Base-by-base conservation (phyloP, 164 flowering plant genomes). In the Pachysandra terminalis region DNA sequence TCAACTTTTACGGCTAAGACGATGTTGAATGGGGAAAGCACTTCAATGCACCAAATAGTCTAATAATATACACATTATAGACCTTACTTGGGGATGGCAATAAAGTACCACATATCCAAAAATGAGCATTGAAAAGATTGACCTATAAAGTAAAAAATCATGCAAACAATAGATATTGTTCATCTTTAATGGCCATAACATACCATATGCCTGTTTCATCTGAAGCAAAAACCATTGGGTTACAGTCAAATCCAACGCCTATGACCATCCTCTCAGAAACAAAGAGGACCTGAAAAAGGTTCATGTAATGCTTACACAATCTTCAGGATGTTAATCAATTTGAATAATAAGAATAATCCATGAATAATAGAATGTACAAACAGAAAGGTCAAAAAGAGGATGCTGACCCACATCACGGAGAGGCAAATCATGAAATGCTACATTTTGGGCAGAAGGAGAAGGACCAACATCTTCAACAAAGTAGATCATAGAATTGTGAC, bases 381-480 rank as follows among this genome's bases (percentile, higher is more conserved):
- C 28, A 19, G 19, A 61, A 41, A 67, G 25, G 67, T 53, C 63
- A 81, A 73, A 82, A 83, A 86, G 81, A 78, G 91, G 88, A 93
- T 86, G 93, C 97, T 93, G 96, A 96, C 99, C 99, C 98, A 96
- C 99, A 93, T 96, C 99, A 87, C 97, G 93, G 62, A 96, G 98
- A 68, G 99, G 99, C 87, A 96, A 82, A 87, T 93, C 88, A 58
- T 85, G 90, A 78, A 93, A 83, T 68, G 93, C 87, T 56, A 96
- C 90, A 75, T 64, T 91, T 80, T 96, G 99, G 25, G 98, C 99
- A 73, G 86, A 81, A 63, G 99, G 96, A 17, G 98, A 81, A 64
- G 99, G 96, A 35, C 99, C 98, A 75, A 96, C 87, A 54, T 96
- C 98, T 76, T 96, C 99, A 69, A 93, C 94, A 78, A 96, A 93